These are phyloP conservation scores for Ceratobasidium theobromae DNA, from an alignment of 1,284 basidiomycete species.

Conservation along the genomic window DNA sequence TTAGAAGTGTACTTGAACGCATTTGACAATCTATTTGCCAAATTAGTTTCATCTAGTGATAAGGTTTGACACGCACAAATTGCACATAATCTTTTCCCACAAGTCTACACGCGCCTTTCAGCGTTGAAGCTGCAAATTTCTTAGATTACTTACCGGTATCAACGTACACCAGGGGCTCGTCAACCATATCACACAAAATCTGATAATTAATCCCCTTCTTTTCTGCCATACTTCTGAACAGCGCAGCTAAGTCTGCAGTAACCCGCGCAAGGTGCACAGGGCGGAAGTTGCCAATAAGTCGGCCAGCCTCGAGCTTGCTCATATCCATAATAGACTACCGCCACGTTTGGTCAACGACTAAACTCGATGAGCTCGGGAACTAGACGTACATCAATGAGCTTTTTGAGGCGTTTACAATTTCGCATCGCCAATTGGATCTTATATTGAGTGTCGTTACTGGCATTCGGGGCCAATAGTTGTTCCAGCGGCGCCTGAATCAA, in stretches of 20 bases:
- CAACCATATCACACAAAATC: slow-evolving; percentile 35
- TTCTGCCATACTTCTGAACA: slow-evolving; percentile 42
- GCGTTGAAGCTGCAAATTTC: not conserved
- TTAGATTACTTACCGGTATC: slow-evolving; percentile 32
- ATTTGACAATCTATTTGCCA: slow-evolving; percentile 38
- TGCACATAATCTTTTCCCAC: slow-evolving; percentile 42
- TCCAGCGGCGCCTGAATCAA: slow-evolving; percentile 42
- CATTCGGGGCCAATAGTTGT: slow-evolving; percentile 33
- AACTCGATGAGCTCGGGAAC: slow-evolving; percentile 37
- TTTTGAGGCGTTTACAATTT: slow-evolving; percentile 40
- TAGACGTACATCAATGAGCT: slow-evolving; percentile 40
- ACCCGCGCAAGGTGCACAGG: slow-evolving; percentile 40
- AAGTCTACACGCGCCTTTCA: slow-evolving; percentile 34
- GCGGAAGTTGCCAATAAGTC: slow-evolving; percentile 38
- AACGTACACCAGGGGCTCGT: slow-evolving; percentile 37
- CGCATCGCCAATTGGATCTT: slow-evolving; percentile 39
- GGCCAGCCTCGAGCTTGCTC: not conserved
- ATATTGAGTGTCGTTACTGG: slow-evolving; percentile 36
- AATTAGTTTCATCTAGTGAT: not conserved
- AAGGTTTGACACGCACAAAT: not conserved
- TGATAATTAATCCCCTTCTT: slow-evolving; percentile 36
- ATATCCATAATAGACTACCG: not conserved
- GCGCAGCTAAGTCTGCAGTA: slow-evolving; percentile 41
- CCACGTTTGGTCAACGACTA: too few relatives aligned
- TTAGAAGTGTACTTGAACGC: slow-evolving; percentile 42